A percentile compares a stretch with the other conserved stretches of the same genome.
phyloP scores from a whole-genome alignment of 345 rosid species.

The Syzygium grande region DNA sequence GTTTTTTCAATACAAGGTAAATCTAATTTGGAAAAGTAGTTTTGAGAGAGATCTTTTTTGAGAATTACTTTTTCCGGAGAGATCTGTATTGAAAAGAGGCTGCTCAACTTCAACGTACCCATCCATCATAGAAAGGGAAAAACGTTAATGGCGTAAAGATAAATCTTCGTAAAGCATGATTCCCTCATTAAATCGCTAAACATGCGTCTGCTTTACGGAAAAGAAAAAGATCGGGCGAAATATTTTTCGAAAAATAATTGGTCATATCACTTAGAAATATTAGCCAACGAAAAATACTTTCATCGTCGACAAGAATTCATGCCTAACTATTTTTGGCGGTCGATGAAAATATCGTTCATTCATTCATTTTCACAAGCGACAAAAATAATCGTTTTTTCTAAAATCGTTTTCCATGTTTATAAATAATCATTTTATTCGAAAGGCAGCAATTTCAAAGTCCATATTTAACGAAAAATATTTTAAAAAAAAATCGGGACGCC shows the following conservation, averaged over 20 bases:
- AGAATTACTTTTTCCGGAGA: neutral
- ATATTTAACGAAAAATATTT: too few relatives aligned
- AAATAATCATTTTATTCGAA: neutral
- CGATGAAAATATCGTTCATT: neutral
- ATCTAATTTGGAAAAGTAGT: neutral
- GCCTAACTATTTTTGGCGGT: accelerated
- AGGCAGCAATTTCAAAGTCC: neutral
- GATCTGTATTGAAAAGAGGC: neutral
- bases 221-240: too few relatives aligned
- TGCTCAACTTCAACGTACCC: neutral
- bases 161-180: neutral
- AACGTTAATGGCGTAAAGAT: neutral
- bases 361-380: neutral
- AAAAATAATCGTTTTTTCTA: neutral
- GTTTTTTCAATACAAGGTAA: neutral
- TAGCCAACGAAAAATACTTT: neutral
- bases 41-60: neutral
- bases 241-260: accelerated
- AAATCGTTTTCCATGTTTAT: too few relatives aligned
- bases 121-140: neutral
- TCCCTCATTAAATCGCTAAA: neutral
- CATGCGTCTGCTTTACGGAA: too few relatives aligned
- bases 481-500: neutral
- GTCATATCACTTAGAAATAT: accelerated
- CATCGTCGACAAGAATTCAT: accelerated